Evolutionary conservation across 805 yeast genomes (phyloP).

Genomic region (Kluyveromyces aestuarii): DNA sequence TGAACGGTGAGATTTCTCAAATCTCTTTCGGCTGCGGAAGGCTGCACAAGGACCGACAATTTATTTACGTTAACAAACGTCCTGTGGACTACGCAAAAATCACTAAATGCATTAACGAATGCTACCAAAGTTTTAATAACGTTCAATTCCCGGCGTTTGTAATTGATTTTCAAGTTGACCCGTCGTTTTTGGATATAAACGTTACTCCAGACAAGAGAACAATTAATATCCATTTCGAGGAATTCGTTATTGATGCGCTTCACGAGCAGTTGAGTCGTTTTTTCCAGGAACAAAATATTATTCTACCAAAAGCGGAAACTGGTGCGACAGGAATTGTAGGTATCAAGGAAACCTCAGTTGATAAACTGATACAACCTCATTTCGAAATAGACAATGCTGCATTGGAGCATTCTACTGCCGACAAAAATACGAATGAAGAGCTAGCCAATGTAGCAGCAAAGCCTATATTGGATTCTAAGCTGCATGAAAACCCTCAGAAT

Average conservation of each 20-base stretch:
- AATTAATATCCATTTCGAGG: constrained; percentile 60
- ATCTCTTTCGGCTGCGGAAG: constrained; percentile 76
- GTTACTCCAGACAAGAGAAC: constrained; percentile 87
- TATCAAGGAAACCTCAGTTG: not conserved
- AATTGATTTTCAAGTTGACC: constrained; percentile 46
- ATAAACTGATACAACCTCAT: no score
- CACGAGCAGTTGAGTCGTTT: constrained; percentile 39
- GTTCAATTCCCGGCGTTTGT: constrained; percentile 67
- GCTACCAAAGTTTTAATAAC: constrained; percentile 61
- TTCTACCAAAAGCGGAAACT: constrained; percentile 18
- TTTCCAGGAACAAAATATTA: constrained; percentile 34
- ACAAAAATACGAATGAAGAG: no score
- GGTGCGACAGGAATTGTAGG: not conserved
- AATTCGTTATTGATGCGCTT: constrained; percentile 44
- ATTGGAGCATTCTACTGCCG: no score
- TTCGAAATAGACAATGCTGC: no score
- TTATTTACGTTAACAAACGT: constrained; percentile 61
- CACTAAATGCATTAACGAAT: constrained; percentile 56
- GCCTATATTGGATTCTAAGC: no score
- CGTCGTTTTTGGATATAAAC: constrained; percentile 63
- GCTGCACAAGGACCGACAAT: constrained; percentile 64
- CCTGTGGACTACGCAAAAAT: constrained; percentile 58
- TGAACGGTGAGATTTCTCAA: constrained; percentile 63
- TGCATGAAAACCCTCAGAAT: no score
- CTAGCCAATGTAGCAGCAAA: no score